Evolutionary conservation across 2,329 filamentous ascomycete species (phyloP), one percentile per base, ranked within the genome.

Genomic region (Fusarium algeriense): DNA sequence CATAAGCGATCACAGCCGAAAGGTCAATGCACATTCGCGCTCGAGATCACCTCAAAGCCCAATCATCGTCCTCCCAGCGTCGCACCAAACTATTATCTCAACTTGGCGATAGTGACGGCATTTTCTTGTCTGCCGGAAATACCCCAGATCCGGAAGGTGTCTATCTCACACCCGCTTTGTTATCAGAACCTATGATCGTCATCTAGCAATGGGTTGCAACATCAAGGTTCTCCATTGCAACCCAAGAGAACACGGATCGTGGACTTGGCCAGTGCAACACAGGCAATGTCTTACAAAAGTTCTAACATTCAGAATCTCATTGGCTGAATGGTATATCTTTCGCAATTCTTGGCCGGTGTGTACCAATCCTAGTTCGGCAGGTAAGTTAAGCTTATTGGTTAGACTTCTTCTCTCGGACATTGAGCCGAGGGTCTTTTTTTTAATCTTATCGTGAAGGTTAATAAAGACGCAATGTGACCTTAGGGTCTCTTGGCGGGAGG

Each of bases 121-220:
- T 52, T 34, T 23, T 20, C n/a, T 34, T 53, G 63, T 59, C 15
- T 28, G 23, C 30, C 56, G 60, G 54, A 23, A 20, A 41, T 20
- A 26, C 19, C 53, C 68, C 59, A 56, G 26, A 71, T 66, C 4
- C 35, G 66, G 69, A 69, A 71, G 69, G 69, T 72, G 69, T 41
- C 23, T 41, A 4, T 7, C 34, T 32, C 19, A 41, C 20, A 26
- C 19, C 10, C 17, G 15, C 14, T 28, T 5, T 3, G 30, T 53
- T 49, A 70, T 55, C 44, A 19, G 37, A 50, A 15, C 15, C 5
- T 44, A 15, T 54, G 30, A 32, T 54, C 17, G 32, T 35, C 23
- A 40, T 35, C 23, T 44, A 41, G 35, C 32, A 5, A 15, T 26
- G 52, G 52, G 12, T 52, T 34, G 41, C 52, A 40, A 15, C 37